phyloP scores from a whole-genome alignment of 352 stramenopile genomes.

The Globisporangium cystogenes region DNA sequence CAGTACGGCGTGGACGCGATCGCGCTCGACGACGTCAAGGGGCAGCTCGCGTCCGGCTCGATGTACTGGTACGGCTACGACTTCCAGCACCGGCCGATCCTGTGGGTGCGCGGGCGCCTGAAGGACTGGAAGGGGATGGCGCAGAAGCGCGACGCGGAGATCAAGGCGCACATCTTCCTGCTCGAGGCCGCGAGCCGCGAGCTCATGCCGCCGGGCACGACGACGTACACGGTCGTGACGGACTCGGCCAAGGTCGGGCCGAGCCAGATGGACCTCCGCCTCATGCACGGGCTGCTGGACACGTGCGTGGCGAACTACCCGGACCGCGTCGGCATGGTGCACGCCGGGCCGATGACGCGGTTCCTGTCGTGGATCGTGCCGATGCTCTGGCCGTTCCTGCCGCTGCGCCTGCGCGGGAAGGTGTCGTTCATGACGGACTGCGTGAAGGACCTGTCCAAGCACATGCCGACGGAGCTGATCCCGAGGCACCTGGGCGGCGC shows the following conservation, averaged over 20 bases:
- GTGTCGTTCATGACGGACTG: conserved; percentile 59
- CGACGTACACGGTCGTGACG: conserved; percentile 59
- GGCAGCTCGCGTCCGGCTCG: conserved; percentile 35
- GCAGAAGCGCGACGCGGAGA: conserved; percentile 37
- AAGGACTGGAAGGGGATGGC: conserved; percentile 59
- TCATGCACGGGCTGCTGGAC: conserved; percentile 60
- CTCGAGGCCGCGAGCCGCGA: conserved; percentile 43
- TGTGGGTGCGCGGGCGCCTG: conserved; percentile 56
- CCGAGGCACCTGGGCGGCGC: conserved; percentile 44
- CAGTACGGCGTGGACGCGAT: conserved; percentile 37
- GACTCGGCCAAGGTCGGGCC: conserved; percentile 43
- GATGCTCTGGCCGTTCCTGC: conserved; percentile 58
- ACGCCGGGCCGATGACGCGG: conserved; percentile 48
- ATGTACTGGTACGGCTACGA: conserved; percentile 79
- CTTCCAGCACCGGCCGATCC: conserved; percentile 54
- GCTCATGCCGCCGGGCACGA: conserved; percentile 50
- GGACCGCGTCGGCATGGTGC: conserved; percentile 55
- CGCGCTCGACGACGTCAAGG: conserved; percentile 30
- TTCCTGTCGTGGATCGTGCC: conserved; percentile 45
- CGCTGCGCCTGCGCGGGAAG: conserved; percentile 40
- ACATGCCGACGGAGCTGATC: conserved; percentile 53
- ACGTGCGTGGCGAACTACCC: conserved; percentile 63
- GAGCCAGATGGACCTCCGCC: conserved; percentile 43
- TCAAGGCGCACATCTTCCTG: conserved; percentile 54
- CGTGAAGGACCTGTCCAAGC: conserved; percentile 42